Conservation (phyloP, 2,329 filamentous ascomycete species). For the Ceratocystis papillata region DNA sequence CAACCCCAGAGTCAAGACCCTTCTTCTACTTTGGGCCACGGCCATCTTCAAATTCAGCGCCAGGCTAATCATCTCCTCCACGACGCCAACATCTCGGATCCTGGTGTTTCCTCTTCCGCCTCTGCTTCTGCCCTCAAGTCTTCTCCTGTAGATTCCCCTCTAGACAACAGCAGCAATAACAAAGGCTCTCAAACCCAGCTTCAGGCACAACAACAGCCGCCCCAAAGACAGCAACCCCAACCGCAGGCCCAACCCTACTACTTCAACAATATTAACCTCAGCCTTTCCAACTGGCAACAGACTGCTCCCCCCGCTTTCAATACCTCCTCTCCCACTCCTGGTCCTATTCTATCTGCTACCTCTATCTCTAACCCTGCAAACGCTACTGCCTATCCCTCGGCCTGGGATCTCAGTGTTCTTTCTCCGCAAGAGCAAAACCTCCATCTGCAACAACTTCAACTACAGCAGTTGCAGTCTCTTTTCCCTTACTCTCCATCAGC, state of each 20-base stretch:
- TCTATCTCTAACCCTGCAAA: constrained; percentile 14
- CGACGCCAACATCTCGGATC: constrained; percentile 9
- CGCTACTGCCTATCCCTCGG: constrained; percentile 11
- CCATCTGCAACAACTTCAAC: constrained; percentile 20
- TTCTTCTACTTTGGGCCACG: not conserved
- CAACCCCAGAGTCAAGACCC: not conserved
- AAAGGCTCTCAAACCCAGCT: not conserved
- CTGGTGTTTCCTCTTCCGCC: too few relatives aligned
- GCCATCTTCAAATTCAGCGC: constrained; percentile 19
- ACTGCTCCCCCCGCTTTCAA: constrained; percentile 15
- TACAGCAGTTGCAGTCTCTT: constrained; percentile 20
- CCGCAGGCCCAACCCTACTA: constrained; percentile 14
- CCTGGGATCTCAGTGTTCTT: constrained; percentile 21
- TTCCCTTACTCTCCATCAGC: constrained; percentile 20
- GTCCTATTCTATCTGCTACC: constrained; percentile 12
- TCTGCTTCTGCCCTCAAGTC: constrained; percentile 2
- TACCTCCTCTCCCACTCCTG: constrained; percentile 1
- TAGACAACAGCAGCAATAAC: not conserved
- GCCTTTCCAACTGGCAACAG: constrained; percentile 18
- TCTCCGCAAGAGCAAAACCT: constrained; percentile 19
- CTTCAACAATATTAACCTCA: constrained; percentile 19
- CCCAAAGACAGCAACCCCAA: constrained; percentile 10
- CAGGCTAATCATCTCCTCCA: constrained; percentile 12
- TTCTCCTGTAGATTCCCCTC: not conserved
- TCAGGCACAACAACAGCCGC: constrained; percentile 9